Conservation (phyloP, 768 basidiomycete genomes). For the Psilocybe cyanescens region DNA sequence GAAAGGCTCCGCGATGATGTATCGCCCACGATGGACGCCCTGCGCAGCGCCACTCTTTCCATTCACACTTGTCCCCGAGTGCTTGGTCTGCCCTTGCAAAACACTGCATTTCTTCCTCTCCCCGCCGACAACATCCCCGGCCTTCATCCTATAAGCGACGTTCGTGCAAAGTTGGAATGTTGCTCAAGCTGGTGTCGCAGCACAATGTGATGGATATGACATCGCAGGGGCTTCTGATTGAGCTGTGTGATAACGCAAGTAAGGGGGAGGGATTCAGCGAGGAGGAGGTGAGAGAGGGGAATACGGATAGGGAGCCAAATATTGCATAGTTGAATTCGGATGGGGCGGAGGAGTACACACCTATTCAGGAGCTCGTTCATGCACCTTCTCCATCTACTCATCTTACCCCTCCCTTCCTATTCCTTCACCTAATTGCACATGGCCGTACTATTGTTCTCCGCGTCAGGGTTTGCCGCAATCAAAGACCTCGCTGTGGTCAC, state of each 20-base stretch:
- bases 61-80: constrained; percentile 27
- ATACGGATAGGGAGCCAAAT: constrained; percentile 13
- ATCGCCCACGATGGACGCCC: constrained; percentile 23
- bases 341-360: background rate
- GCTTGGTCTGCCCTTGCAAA: constrained; percentile 24
- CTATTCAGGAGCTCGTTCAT: background rate
- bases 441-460: constrained; percentile 24
- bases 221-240: constrained; percentile 26
- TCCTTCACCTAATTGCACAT: constrained; percentile 6
- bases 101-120: constrained; percentile 17
- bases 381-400: background rate
- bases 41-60: constrained; percentile 26
- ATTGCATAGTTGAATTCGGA: constrained; percentile 22
- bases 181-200: constrained; percentile 28
- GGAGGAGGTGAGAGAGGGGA: constrained; percentile 25
- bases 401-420: background rate
- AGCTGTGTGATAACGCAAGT: constrained; percentile 27
- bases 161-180: constrained; percentile 23
- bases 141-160: constrained; percentile 28
- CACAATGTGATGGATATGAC: constrained; percentile 32
- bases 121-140: constrained; percentile 16
- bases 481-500: constrained; percentile 23
- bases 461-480: constrained; percentile 17
- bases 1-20: constrained; percentile 25
- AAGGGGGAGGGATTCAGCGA: constrained; percentile 21